phyloP scores from a whole-genome alignment of 306 rosid genomes.

The Quercus engelmannii region DNA sequence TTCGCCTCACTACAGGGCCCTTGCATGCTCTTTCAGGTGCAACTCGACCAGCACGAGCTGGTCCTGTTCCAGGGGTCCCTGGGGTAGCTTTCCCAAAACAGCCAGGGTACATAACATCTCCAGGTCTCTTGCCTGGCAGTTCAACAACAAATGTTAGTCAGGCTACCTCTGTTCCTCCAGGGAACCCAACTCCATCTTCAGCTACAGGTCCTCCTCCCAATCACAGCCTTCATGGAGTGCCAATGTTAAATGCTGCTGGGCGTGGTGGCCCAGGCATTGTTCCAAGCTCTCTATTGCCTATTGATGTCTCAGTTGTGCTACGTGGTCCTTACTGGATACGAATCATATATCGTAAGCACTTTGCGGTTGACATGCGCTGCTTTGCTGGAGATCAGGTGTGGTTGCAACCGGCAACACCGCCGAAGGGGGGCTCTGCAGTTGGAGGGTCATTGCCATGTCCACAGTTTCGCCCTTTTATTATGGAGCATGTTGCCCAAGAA shows the following conservation, averaged over 20 bases:
- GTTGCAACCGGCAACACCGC: constrained; percentile 99
- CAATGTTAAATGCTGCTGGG: constrained; percentile 85
- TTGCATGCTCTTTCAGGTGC: constrained; percentile 97
- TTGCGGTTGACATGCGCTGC: constrained; percentile 99
- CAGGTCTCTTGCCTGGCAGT: constrained; percentile 59
- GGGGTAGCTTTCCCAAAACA: constrained; percentile 71
- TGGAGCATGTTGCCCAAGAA: constrained; percentile 99
- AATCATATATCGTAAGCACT: constrained; percentile 86
- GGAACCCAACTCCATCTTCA: constrained; percentile 46
- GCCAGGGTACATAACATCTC: constrained; percentile 61
- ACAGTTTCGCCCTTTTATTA: constrained; percentile 95
- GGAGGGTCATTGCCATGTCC: constrained; percentile 99
- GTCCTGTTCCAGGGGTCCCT: constrained; percentile 83
- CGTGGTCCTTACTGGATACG: constrained; percentile 99
- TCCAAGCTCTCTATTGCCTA: constrained; percentile 95
- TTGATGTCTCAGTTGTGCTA: constrained; percentile 97
- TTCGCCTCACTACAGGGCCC: constrained; percentile 98
- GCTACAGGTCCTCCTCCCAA: constrained; percentile 53
- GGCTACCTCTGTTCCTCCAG: constrained; percentile 50
- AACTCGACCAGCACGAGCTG: constrained; percentile 97
- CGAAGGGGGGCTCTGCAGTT: constrained; percentile 74
- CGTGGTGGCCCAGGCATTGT: constrained; percentile 99
- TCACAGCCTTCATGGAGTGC: constrained; percentile 63
- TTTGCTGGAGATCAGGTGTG: constrained; percentile 99
- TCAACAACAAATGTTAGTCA: constrained; percentile 50